Conservation (phyloP, 441 rosid genomes). For the Cnidoscolus chayamansa region DNA sequence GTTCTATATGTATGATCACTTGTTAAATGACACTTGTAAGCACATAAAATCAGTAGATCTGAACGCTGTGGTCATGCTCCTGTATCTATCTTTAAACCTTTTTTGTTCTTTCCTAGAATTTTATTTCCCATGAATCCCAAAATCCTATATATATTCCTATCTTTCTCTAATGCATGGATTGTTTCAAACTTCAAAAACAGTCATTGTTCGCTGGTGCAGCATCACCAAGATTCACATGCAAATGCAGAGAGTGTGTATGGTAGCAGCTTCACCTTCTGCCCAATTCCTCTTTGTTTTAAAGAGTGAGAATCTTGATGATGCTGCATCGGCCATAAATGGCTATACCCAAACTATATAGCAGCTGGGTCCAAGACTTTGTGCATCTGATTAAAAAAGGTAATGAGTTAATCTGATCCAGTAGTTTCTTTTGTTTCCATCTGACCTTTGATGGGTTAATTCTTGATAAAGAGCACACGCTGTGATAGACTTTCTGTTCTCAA, state of each 20-base stretch:
- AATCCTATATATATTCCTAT: no score
- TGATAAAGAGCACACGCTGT: no score
- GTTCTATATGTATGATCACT: neutral
- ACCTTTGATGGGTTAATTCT: no score
- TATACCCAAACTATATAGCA: constrained; percentile 9
- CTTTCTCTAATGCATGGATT: neutral
- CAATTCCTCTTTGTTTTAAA: neutral
- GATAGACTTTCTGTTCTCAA: no score
- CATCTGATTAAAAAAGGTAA: constrained; percentile 19
- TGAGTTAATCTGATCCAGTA: neutral
- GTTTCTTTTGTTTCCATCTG: neutral
- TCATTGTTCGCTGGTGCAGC: constrained; percentile 80
- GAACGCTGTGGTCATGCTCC: no score
- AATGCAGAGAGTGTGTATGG: constrained; percentile 5
- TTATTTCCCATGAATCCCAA: neutral
- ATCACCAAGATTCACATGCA: constrained; percentile 85
- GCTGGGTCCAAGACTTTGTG: constrained; percentile 22
- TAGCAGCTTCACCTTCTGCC: no score
- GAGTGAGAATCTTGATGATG: constrained; percentile 99
- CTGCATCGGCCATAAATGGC: constrained; percentile 86
- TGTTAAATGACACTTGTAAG: constrained; percentile 12
- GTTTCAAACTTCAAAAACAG: constrained; percentile 24
- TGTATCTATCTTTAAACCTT: neutral
- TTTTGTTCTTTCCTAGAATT: neutral
- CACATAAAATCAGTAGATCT: constrained; percentile 16